Evolutionary conservation across 768 basidiomycete species (phyloP), one percentile per base, ranked within the genome.

Genomic region (Pleurotus ostreatus): DNA sequence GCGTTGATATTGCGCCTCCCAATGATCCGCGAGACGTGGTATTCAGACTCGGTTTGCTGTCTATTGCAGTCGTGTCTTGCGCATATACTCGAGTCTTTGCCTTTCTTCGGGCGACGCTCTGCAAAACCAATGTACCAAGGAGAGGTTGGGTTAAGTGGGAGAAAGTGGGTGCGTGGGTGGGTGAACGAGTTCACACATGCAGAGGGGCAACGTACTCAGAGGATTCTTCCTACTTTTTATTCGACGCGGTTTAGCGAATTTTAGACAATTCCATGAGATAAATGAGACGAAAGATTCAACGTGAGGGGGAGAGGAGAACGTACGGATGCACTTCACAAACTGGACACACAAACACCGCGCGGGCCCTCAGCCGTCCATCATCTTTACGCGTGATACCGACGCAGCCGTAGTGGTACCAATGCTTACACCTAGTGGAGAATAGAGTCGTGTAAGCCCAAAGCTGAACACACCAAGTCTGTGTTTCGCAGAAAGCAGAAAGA

Each of bases 321-420:
- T 55, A 75, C 75, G 60, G 62, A 11, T 61, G 62, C 2, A 58
- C 62, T 34, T 49, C 52, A 61, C 81, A 83, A 6, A 69, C 62
- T 12, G 78, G 81, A 58, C 81, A 83, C 13, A 62, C 58, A 57
- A 78, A 81, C 26, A 61, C 56, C 9, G 63, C 65, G 0, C 30
- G 59, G 5, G 60, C 60, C 38, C 68, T 65, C 25, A 78, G 55
- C n/a, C 78, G 68, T 1, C 63, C 55, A 58, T 83, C 80, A 0
- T 61, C 65, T 2, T 64, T 53, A 20, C 39, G 44, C 11, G 47
- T 55, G 39, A 82, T 65, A 13, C 74, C 80, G 23, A 75, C 74
- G 55, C 81, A 83, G 5, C 77, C 81, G 55, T 75, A 78, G 55
- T 83, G 81, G 55, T 78, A 82, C 81, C 81, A 58, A 15, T 18